Percentiles rank a stretch among this genome's conserved stretches.
Conservation (phyloP, 352 stramenopile genomes). For the Phytophthora colocasiae region DNA sequence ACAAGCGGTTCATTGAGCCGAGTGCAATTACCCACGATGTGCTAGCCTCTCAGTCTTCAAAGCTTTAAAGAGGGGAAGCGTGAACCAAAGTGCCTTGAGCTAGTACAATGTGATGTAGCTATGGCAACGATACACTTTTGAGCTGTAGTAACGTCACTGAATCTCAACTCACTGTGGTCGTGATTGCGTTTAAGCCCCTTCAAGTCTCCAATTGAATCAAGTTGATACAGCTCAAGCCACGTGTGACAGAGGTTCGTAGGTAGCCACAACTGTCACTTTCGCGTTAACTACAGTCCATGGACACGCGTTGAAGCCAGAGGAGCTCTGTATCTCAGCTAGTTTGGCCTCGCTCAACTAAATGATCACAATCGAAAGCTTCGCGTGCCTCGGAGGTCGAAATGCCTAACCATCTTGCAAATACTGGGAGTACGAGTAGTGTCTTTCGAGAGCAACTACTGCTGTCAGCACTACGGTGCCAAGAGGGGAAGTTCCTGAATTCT, state of each 20-base stretch:
- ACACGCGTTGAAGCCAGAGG: background rate
- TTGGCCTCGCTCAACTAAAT: background rate
- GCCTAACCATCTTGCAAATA: background rate
- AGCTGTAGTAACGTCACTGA: background rate
- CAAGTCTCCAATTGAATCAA: no score
- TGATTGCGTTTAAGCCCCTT: no score
- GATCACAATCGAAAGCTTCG: background rate
- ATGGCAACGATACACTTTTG: background rate
- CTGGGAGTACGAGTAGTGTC: background rate
- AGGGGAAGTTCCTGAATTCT: constrained; percentile 43
- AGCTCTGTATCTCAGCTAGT: background rate
- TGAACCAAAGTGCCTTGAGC: no score
- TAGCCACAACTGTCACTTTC: background rate
- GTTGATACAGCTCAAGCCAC: background rate
- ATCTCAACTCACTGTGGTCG: no score
- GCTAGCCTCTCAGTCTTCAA: constrained; percentile 24
- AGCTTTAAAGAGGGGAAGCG: constrained; percentile 22
- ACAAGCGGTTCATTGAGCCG: constrained; percentile 22
- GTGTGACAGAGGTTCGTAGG: background rate
- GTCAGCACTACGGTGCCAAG: constrained; percentile 29
- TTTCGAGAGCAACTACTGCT: constrained; percentile 15
- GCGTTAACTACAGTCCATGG: background rate
- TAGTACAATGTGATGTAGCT: no score
- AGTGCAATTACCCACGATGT: background rate
- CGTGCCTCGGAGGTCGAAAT: background rate